A percentile compares a stretch with the other conserved stretches of the same genome.
These are phyloP conservation scores for Ephemerocybe angulata DNA, from an alignment of 768 basidiomycete species.

Conservation along the genomic window DNA sequence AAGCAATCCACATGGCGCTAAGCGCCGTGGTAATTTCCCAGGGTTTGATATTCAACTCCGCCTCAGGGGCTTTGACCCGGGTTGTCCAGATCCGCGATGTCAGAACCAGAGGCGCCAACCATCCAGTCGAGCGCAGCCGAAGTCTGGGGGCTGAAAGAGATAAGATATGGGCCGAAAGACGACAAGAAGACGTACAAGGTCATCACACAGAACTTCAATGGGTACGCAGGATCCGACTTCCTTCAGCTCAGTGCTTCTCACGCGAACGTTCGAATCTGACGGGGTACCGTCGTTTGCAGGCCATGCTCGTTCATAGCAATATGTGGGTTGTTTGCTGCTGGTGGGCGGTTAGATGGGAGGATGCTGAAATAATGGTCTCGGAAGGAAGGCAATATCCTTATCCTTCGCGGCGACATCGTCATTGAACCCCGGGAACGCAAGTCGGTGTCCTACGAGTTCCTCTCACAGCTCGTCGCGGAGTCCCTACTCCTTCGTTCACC, in stretches of 20 bases:
- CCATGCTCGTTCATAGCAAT: conserved; percentile 92
- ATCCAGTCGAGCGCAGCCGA: conserved; percentile 48
- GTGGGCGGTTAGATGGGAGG: background rate
- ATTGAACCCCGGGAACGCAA: conserved; percentile 63
- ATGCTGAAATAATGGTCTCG: conserved; percentile 3
- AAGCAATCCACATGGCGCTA: background rate
- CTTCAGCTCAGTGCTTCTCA: background rate
- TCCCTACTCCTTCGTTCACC: conserved; percentile 63
- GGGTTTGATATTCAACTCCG: background rate
- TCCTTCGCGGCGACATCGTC: conserved; percentile 77
- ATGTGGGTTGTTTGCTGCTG: conserved; percentile 43
- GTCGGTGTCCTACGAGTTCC: conserved; percentile 79
- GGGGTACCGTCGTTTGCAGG: conserved; percentile 34
- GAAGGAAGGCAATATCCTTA: conserved; percentile 75
- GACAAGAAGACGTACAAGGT: conserved; percentile 45
- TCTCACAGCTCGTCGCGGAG: conserved; percentile 80
- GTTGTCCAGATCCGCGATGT: background rate
- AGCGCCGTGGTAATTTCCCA: background rate
- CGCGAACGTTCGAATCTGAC: conserved; percentile 4
- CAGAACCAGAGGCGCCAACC: conserved; percentile 22
- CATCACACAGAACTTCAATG: conserved; percentile 82
- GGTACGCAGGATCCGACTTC: conserved; percentile 43
- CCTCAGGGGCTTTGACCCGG: background rate
- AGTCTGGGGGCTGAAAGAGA: conserved; percentile 75
- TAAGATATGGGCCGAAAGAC: conserved; percentile 43